Evolutionary conservation across 345 rosid genomes (phyloP).

Genomic region (Nasturtium officinale): DNA sequence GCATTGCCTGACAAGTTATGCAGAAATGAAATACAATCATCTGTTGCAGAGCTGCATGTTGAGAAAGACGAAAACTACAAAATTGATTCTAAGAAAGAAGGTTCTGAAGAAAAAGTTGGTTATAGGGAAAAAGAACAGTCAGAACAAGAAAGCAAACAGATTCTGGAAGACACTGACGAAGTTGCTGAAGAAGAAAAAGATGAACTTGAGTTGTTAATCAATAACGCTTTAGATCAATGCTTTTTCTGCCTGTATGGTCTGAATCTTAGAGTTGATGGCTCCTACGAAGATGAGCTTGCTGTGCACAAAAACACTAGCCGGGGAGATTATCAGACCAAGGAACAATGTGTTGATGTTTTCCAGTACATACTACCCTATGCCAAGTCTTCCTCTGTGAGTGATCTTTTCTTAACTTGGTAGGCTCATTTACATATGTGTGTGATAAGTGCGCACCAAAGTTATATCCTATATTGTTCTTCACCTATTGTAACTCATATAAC

Average conservation of each 20-base stretch:
- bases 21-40: conserved; percentile 45
- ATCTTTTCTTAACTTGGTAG: conserved; percentile 41
- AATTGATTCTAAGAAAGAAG: conserved; percentile 46
- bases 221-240: conserved; percentile 92
- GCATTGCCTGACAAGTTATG: conserved; percentile 49
- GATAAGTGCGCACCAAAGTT: conserved; percentile 9
- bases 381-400: conserved; percentile 87
- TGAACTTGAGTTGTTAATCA: conserved; percentile 82
- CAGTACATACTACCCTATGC: conserved; percentile 92
- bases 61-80: conserved; percentile 45
- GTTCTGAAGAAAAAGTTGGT: conserved; percentile 44
- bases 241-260: conserved; percentile 97
- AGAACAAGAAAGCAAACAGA: conserved; percentile 47
- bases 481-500: conserved; percentile 16
- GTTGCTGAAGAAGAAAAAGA: conserved; percentile 77
- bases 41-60: conserved; percentile 44
- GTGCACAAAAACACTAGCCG: conserved; percentile 85
- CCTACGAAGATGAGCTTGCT: conserved; percentile 87
- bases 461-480: conserved; percentile 26
- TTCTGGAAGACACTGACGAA: conserved; percentile 48
- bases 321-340: conserved; percentile 97
- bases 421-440: conserved; percentile 13
- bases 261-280: conserved; percentile 86
- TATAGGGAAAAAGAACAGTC: conserved; percentile 39
- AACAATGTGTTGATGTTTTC: conserved; percentile 95